Evolutionary conservation across 441 rosid species (phyloP), one percentile per base, ranked within the genome.

Genomic region (Viola pubescens): DNA sequence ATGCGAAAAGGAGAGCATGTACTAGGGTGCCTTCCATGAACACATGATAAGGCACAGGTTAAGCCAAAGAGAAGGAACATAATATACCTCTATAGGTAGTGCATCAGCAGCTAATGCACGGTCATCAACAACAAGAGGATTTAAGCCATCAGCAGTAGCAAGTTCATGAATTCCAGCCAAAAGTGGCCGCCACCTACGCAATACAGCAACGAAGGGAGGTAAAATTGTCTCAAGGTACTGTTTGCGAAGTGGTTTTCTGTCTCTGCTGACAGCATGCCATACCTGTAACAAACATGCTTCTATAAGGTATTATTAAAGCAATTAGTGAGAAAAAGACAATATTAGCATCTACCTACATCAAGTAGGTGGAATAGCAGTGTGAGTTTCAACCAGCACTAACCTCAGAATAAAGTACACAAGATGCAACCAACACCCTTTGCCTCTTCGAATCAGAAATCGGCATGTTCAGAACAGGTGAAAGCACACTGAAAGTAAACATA

Each of bases 391-490:
- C 43, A 67, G 62, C 77, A 82, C 97, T 71, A 75, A 95, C 99
- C 99, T 95, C 99, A 47, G 98, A 89, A 77, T 81, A 91, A n/a
- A 95, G 91, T 78, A 95, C 90, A 73, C 99, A 95, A 54, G 96
- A 85, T 44, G 98, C 95, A 67, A 91, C 99, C 82, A 95, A 74
- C 67, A 95, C 99, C 79, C 98, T 78, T 70, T 91, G 99, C 74
- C 98, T 80, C 82, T 89, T 95, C 64, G 99, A 95, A 72, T 95
- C 98, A 19, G 98, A 83, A 75, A 89, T 81, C 52, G 98, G 96
- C 97, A 95, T 91, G 81, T 95, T 95, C 61, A 95, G 74, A 74
- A 91, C 78, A 57, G 99, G 98, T 68, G 99, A 95, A 70, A 95
- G 96, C 56, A 95, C 98, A 71, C 99, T 95, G 94, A 60, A 67